Base-by-base conservation (phyloP, 1,284 basidiomycete genomes). In the Leccinum pachyderme region DNA sequence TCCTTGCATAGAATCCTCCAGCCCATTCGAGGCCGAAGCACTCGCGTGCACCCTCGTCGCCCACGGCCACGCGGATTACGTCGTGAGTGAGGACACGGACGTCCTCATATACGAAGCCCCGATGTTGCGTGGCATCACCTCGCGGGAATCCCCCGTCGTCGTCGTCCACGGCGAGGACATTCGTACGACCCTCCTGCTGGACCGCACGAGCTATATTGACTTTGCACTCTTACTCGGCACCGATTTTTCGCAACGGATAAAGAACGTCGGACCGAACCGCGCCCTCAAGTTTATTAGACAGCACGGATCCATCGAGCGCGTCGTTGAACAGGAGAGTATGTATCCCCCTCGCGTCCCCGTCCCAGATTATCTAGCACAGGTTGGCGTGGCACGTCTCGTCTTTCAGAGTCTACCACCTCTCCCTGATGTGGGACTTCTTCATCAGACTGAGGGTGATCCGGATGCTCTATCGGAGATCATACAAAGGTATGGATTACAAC, bases 21-120 rank as follows among this genome's bases (percentile, higher is more conserved):
- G 85, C 0, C 81, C 86, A 0, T 86, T 81, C 59, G 93, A 95
- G 67, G 93, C 88, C 0, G 93, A 95, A 70, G 91, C 89, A 1
- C 72, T 95, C 24, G 92, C 91, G 1, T 81, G 88, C 2, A 79
- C 87, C 3, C 74, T 95, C 45, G 91, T 91, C 7, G 62, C 83
- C 12, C 73, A 81, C 15, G 92, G 93, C 0, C 63, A 79, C 41
- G 93, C 89, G 0, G 91, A 95, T 70, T 93, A 82, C 65, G 93
- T 95, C 15, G 90, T 83, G 2, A 94, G 89, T 55, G 93, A 95
- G 72, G 93, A 95, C 70, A 91, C 90, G 15, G 89, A 92, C 62
- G 89, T 92, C 7, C 75, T 92, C 27, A 75, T 89, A 3, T 91
- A 90, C 68, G 84, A 86, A 63, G 91, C 83, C 0, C 89, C 91